Base-by-base conservation (phyloP, 2,329 filamentous ascomycete species). In the Colletotrichum musae region DNA sequence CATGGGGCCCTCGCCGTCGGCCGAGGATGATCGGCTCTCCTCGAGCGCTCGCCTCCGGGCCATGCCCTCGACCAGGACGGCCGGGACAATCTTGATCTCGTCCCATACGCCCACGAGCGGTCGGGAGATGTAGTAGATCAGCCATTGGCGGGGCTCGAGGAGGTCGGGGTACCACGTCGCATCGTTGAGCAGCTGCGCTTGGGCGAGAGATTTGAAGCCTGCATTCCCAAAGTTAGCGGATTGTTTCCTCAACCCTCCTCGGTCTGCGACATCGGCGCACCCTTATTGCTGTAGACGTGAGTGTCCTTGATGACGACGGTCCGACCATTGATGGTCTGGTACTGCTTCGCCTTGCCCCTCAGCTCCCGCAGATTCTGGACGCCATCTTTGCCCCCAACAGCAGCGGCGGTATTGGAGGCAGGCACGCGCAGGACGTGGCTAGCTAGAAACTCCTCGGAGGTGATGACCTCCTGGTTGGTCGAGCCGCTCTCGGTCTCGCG, bases 401-500 rank as follows among this genome's bases (percentile, higher is more conserved):
- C 80, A 64, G 82, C 82, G 67, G 86, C 81, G 67, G 84, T 84
- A 41, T 68, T 68, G 39, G 68, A 60, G 52, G 80, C 76, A 50
- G 94, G 92, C 74, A 98, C 91, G 75, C 95, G 94, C 77, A 99
- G 87, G 67, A 98, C 94, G 92, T 99, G 96, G 85, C 96, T 98
- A 72, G 91, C 94, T 67, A 99, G 88, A 80, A 99, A 98, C 75
- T 99, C 96, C 80, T 99, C 96, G 65, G 93, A 94, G 71, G 90
- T 89, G 76, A 95, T 91, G 74, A 97, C 88, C 78, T 98, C 95
- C 75, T 90, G 85, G 80, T 94, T 92, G 68, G 88, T 85, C 73
- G 89, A 86, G 80, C 93, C 93, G 74, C 92, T 93, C 80, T 98
- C 96, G 79, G 91, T 90, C 82, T 99, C 96, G 84, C 93, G 93